Conservation (phyloP, 176 grass and related monocot genomes). For the Aegilops umbellulata region DNA sequence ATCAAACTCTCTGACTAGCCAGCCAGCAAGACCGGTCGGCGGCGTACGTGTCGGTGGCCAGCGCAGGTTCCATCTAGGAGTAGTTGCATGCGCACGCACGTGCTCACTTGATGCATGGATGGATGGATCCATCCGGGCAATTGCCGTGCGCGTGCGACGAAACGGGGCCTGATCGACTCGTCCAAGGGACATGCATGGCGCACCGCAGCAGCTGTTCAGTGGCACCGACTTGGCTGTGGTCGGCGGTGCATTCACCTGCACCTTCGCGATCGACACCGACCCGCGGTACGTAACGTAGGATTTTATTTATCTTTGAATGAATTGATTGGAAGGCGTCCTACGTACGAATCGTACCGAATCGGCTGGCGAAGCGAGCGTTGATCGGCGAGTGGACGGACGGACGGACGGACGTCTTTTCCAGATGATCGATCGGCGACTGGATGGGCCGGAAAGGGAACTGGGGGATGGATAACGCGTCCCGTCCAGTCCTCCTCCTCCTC, state of each 20-base stretch:
- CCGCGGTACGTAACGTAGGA: too few relatives aligned
- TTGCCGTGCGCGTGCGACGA: constrained; percentile 18
- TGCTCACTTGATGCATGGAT: not conserved
- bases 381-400: too few relatives aligned
- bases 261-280: too few relatives aligned
- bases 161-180: not conserved
- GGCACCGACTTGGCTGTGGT: not conserved
- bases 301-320: not conserved
- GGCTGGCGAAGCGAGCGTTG: not conserved
- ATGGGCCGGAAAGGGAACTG: too few relatives aligned
- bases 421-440: too few relatives aligned
- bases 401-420: too few relatives aligned
- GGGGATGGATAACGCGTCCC: too few relatives aligned
- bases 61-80: not conserved
- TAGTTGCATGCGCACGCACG: not conserved
- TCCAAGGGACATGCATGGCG: too few relatives aligned
- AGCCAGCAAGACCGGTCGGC: not conserved
- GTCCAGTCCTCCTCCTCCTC: too few relatives aligned
- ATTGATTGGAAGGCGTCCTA: not conserved
- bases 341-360: not conserved
- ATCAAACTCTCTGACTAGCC: not conserved
- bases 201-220: too few relatives aligned
- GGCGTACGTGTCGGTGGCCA: not conserved
- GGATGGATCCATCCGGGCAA: not conserved
- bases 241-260: not conserved